phyloP scores from a whole-genome alignment of 192 early-diverging fungal genomes.

The Coemansia sp. region DNA sequence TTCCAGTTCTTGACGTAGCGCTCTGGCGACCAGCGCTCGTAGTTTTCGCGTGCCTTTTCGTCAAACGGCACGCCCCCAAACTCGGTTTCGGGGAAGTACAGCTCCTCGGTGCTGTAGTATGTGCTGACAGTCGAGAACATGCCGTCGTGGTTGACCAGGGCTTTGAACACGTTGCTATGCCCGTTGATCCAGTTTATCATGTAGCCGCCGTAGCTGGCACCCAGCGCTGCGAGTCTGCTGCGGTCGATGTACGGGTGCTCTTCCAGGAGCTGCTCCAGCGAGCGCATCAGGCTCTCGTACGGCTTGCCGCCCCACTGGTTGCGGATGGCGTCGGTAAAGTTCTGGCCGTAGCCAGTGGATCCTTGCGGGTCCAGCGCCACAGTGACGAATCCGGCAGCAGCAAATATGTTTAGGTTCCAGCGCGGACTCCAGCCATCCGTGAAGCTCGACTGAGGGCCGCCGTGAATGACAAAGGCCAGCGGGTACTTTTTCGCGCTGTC shows the following conservation, averaged over 20 bases:
- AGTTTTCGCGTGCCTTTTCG: slow-evolving; percentile 57
- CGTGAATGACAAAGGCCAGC: slow-evolving; percentile 82
- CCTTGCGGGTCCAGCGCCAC: slow-evolving; percentile 78
- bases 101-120: slow-evolving; percentile 77
- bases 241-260: slow-evolving; percentile 61
- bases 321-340: slow-evolving; percentile 75
- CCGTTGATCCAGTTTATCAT: slow-evolving; percentile 92
- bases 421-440: slow-evolving; percentile 58
- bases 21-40: slow-evolving; percentile 74
- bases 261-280: slow-evolving; percentile 61
- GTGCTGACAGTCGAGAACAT: slow-evolving; percentile 68
- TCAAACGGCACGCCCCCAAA: slow-evolving; percentile 72
- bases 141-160: slow-evolving; percentile 82
- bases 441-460: slow-evolving; percentile 74
- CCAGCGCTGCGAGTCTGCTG: slow-evolving; percentile 65
- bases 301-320: slow-evolving; percentile 80
- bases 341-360: slow-evolving; percentile 82
- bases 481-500: slow-evolving; percentile 65
- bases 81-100: slow-evolving; percentile 73
- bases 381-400: slow-evolving; percentile 72
- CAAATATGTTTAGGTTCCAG: slow-evolving; percentile 81
- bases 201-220: slow-evolving; percentile 81
- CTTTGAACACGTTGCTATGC: slow-evolving; percentile 71
- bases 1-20: slow-evolving; percentile 72
- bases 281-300: slow-evolving; percentile 73